Evolutionary conservation across 176 grass and related monocot genomes (phyloP).

Genomic region (Themeda triandra): DNA sequence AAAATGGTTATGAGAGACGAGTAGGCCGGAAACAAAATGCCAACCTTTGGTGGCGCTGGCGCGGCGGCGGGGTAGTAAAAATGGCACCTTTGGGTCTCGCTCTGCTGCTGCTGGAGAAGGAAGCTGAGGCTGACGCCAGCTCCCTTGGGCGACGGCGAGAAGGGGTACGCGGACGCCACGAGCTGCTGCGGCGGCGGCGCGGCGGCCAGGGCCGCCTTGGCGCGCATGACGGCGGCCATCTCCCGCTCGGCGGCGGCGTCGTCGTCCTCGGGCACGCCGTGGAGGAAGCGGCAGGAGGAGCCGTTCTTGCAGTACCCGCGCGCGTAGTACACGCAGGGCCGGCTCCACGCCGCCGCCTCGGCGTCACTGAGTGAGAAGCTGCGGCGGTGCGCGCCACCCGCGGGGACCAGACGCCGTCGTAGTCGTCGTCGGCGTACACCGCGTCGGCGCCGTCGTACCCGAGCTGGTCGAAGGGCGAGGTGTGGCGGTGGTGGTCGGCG

Average conservation of each 20-base stretch:
- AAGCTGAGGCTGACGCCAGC: conserved; percentile 30
- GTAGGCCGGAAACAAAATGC: not conserved
- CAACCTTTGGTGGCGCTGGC: not conserved
- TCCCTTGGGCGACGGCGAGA: conserved; percentile 46
- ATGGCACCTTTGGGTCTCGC: conserved; percentile 54
- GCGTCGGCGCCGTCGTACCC: conserved; percentile 3
- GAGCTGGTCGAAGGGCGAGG: conserved; percentile 5
- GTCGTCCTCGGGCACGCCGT: conserved; percentile 27
- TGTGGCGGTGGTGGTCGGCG: not conserved
- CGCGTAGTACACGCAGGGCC: conserved; percentile 51
- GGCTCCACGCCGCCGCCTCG: conserved; percentile 33
- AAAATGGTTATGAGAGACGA: no score
- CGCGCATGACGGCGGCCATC: not conserved
- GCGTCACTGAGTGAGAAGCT: conserved; percentile 28
- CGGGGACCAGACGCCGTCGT: conserved; percentile 33
- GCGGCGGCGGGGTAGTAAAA: not conserved
- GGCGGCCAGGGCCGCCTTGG: conserved; percentile 34
- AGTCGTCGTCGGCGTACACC: conserved; percentile 17
- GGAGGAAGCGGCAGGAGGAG: conserved; percentile 45
- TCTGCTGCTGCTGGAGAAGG: conserved; percentile 33
- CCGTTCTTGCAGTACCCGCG: conserved; percentile 54
- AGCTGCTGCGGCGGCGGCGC: conserved; percentile 5
- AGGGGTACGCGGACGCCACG: conserved; percentile 57
- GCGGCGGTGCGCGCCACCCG: conserved; percentile 7
- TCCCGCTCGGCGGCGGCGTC: conserved; percentile 36